These are phyloP conservation scores for Cryptococcus sp. DNA, from an alignment of 1,284 basidiomycete genomes.

Conservation along the genomic window DNA sequence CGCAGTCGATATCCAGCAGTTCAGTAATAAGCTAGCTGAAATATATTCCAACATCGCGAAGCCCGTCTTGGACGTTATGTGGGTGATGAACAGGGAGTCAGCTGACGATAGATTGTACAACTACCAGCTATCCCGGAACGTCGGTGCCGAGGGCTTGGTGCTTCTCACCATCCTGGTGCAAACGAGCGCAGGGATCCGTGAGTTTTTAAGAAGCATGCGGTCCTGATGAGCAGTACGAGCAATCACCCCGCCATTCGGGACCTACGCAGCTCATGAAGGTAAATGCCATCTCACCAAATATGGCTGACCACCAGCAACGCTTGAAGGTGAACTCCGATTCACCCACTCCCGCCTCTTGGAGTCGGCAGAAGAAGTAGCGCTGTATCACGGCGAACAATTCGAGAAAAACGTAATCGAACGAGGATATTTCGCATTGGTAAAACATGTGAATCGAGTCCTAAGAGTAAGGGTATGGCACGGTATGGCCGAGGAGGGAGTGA, in stretches of 20 bases:
- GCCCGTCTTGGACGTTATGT: conserved; percentile 77
- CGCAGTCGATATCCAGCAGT: conserved; percentile 91
- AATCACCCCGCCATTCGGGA: conserved; percentile 89
- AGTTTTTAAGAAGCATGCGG: conserved; percentile 40
- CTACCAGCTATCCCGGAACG: conserved; percentile 88
- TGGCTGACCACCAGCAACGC: conserved; percentile 58
- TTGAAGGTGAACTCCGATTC: conserved; percentile 85
- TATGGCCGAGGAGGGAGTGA: conserved; percentile 88
- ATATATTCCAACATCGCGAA: conserved; percentile 94
- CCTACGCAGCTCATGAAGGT: conserved; percentile 66
- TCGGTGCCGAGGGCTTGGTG: conserved; percentile 89
- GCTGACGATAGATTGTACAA: conserved; percentile 73
- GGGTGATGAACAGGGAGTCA: neutral
- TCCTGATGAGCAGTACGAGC: conserved; percentile 59
- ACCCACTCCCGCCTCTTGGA: conserved; percentile 90
- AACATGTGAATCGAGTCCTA: conserved; percentile 82
- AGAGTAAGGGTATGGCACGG: conserved; percentile 82
- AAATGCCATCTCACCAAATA: conserved; percentile 2
- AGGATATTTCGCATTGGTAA: conserved; percentile 81
- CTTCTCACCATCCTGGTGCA: conserved; percentile 82
- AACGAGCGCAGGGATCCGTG: conserved; percentile 68
- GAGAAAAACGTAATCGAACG: conserved; percentile 92
- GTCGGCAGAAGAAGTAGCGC: conserved; percentile 89
- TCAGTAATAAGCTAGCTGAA: conserved; percentile 84
- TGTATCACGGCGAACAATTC: conserved; percentile 83